Base-by-base conservation (phyloP, 495 filamentous ascomycete species). In the Evansstolkia leycettana region DNA sequence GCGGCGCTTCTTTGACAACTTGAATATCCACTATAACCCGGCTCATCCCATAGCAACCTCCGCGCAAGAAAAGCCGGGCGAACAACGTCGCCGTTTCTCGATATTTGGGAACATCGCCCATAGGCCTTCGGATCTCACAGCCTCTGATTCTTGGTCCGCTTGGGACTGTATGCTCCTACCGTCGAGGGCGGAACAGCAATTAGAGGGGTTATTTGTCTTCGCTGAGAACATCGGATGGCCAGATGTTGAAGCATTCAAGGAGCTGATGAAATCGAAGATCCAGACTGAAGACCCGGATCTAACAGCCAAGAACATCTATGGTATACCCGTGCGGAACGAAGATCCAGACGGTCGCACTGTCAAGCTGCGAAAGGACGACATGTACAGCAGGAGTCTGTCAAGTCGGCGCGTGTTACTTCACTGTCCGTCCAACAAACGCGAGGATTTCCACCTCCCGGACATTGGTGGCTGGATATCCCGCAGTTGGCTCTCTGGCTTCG, bases 401-500 rank as follows among this genome's bases (percentile, higher is more conserved):
- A 12, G 10, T n/a, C 5, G 28, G 12, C 28, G 14, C 4, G 28
- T 29, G 11, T 4, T 29, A 15, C 28, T 29, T 5, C 28, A 29
- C 11, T n/a, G 5, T 23, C 20, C 20, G 4, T 23, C 14, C 28
- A n/a, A n/a, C 28, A 3, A 29, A 5, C 5, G 12, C 11, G 11
- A n/a, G 5, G 11, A 29, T 15, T 5, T 12, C 28, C 5, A n/a
- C 28, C 5, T 12, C 28, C 5, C 10, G 11, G 5, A 29, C 5
- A 32, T 39, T 18, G 52, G 66, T 3, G 84, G 84, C n/a, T 93
- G 84, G 85, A 69, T 90, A 12, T 82, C 79, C 12, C 76, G 81
- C 39, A 80, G 75, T 19, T 90, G 81, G 57, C 60, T 89, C 10
- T 82, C 80, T 3, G 85, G 84, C 5, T 62, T 93, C 16, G 73